Percentiles rank a stretch among this genome's conserved stretches.
Conservation (phyloP, 202 grass and related monocot genomes). For the Setaria viridis region DNA sequence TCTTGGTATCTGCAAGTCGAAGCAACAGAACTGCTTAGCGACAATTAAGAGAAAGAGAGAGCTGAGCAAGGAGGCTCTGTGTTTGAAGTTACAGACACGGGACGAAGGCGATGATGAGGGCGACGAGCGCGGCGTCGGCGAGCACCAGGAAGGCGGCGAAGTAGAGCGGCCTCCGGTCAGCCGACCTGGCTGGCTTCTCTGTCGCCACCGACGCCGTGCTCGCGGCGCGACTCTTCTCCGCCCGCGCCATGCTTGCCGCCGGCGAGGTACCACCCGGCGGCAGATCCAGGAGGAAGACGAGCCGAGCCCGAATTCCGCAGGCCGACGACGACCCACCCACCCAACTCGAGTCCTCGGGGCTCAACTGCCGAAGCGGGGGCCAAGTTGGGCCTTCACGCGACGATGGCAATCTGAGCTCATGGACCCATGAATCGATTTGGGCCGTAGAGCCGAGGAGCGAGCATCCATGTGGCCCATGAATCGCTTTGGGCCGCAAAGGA, state of each 20-base stretch:
- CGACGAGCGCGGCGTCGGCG: conserved; percentile 72
- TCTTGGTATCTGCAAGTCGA: conserved; percentile 80
- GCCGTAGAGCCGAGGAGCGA: too few species aligned
- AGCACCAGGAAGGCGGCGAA: conserved; percentile 65
- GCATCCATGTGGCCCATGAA: too few species aligned
- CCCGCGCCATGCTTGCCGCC: conserved; percentile 43
- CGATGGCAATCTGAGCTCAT: not conserved
- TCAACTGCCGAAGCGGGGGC: too few species aligned
- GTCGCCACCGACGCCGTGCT: not conserved
- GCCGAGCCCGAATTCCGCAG: conserved; percentile 9
- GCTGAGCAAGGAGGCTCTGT: not conserved
- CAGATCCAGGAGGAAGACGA: conserved; percentile 43
- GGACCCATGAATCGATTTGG: too few species aligned
- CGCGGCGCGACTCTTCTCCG: not conserved
- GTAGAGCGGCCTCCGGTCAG: conserved; percentile 32
- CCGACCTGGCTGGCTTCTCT: not conserved
- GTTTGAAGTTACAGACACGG: conserved; percentile 52
- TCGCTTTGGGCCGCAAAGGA: not conserved
- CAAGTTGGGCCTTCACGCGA: not conserved
- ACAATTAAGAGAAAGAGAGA: not conserved
- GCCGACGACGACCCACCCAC: conserved; percentile 22
- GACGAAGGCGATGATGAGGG: conserved; percentile 77
- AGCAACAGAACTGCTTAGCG: conserved; percentile 21
- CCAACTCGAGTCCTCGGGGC: too few species aligned
- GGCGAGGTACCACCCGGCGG: conserved; percentile 20